These are phyloP conservation scores for Astrephomene gubernaculifera DNA, from an alignment of 139 green algal species.

Conservation along the genomic window DNA sequence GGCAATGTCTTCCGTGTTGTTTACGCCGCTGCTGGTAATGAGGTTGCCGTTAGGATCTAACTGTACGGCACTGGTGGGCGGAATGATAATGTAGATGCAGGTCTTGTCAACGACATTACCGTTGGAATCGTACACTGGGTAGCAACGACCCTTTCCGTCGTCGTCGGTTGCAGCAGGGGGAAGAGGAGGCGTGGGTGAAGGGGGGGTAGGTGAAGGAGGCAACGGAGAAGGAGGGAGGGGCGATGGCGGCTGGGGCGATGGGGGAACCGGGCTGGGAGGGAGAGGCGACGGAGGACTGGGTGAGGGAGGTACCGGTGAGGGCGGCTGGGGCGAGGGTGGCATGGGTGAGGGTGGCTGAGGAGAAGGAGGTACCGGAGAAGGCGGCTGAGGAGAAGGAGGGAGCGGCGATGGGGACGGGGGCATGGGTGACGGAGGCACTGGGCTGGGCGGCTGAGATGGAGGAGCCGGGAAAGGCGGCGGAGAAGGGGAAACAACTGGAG, in stretches of 20 bases:
- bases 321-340: background rate
- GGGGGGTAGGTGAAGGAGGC: background rate
- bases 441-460: too few relatives aligned
- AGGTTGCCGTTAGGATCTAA: conserved; percentile 6
- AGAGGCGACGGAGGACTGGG: background rate
- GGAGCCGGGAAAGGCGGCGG: too few relatives aligned
- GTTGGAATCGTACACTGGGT: background rate
- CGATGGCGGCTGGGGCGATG: background rate
- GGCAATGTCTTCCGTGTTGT: conserved; percentile 23
- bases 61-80: background rate
- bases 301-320: background rate
- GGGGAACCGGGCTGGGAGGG: background rate
- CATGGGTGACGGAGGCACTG: too few relatives aligned
- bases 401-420: background rate
- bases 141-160: conserved; percentile 13
- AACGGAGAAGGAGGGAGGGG: background rate
- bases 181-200: background rate
- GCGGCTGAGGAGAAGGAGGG: background rate
- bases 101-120: background rate
- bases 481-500: too few relatives aligned
- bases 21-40: conserved; percentile 11
- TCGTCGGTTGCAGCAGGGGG: background rate
- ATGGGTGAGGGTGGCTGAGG: background rate
- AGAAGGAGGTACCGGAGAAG: background rate
- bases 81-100: conserved; percentile 32